Conservation (phyloP, 2,329 filamentous ascomycete genomes). For the Periconia digitata region DNA sequence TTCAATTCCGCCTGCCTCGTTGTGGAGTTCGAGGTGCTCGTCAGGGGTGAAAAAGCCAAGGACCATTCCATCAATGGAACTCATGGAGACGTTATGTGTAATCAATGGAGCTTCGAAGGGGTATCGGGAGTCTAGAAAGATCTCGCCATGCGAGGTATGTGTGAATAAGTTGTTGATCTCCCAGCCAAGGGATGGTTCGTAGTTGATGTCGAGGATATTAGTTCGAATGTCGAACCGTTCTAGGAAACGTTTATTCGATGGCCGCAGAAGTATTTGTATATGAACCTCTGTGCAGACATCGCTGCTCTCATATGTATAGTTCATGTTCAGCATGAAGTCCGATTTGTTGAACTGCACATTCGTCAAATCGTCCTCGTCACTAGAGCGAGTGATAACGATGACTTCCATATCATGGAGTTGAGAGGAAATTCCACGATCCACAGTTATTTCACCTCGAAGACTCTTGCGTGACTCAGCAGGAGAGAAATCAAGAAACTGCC, state of each 20-base stretch:
- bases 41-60: constrained; percentile 11
- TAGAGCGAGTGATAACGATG: constrained; percentile 5
- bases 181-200: constrained; percentile 11
- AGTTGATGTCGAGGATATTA: constrained; percentile 9
- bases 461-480: constrained; percentile 2
- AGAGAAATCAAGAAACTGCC: constrained; percentile 8
- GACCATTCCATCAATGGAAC: constrained; percentile 10
- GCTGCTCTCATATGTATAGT: constrained; percentile 2
- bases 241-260: constrained; percentile 4
- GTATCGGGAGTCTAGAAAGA: constrained; percentile 1
- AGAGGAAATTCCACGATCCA: constrained; percentile 7
- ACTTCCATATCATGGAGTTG: constrained; percentile 13
- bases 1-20: constrained; percentile 8
- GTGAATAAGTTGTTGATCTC: constrained; percentile 15
- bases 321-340: constrained; percentile 3
- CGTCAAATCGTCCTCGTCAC: constrained; percentile 1
- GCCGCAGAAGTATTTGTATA: constrained; percentile 12
- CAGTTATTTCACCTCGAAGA: constrained; percentile 7
- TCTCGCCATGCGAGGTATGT: constrained; percentile 14
- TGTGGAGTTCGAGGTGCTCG: constrained; percentile 14
- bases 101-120: constrained; percentile 8
- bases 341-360: constrained; percentile 5
- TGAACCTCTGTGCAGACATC: constrained; percentile 11
- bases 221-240: constrained; percentile 13
- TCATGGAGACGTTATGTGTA: constrained; percentile 14